These are phyloP conservation scores for Cornus suecica DNA, from an alignment of 148 eudicot species.

Conservation along the genomic window DNA sequence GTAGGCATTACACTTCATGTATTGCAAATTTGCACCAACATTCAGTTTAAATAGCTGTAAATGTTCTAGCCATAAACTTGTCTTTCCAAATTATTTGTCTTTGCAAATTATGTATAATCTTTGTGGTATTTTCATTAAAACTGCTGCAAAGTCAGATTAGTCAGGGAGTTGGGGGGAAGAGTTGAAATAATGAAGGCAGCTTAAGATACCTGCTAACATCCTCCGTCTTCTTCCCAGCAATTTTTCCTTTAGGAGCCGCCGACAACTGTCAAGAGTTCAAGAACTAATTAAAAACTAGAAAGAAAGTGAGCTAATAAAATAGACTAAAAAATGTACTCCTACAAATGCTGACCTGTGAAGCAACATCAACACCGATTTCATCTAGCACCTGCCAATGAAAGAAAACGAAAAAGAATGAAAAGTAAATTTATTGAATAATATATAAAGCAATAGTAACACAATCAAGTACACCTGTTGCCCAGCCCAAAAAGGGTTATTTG, in stretches of 20 bases:
- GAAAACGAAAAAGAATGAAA: slow-evolving; percentile 2
- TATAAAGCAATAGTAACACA: background rate
- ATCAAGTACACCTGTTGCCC: background rate
- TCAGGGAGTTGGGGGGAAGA: background rate
- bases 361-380: slow-evolving; percentile 95
- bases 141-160: background rate
- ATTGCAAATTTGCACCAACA: background rate
- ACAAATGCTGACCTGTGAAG: slow-evolving; percentile 76
- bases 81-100: background rate
- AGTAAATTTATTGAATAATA: too few relatives aligned
- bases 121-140: background rate
- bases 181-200: slow-evolving; percentile 5
- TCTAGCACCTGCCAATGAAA: slow-evolving; percentile 78
- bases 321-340: background rate
- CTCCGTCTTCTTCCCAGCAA: slow-evolving; percentile 80
- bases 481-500: background rate
- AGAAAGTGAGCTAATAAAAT: slow-evolving; percentile 8
- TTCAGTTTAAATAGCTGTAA: background rate
- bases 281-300: slow-evolving; percentile 6
- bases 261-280: slow-evolving; percentile 53
- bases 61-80: background rate
- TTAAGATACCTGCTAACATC: slow-evolving; percentile 66
- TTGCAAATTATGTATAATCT: background rate
- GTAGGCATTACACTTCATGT: background rate
- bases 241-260: slow-evolving; percentile 91